These are phyloP conservation scores for Boechera retrofracta DNA, from an alignment of 345 rosid species.

Conservation along the genomic window DNA sequence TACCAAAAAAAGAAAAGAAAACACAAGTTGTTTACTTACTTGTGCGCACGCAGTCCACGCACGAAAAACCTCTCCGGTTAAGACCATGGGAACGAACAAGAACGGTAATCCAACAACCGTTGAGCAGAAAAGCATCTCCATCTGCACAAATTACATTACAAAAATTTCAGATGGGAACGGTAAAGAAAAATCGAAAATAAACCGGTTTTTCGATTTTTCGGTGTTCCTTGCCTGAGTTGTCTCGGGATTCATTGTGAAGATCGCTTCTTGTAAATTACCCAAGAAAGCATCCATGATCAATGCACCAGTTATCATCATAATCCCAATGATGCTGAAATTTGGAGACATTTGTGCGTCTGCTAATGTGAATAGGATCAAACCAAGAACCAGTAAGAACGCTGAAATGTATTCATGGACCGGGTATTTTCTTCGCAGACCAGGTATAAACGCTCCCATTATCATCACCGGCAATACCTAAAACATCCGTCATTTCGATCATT, in stretches of 20 bases:
- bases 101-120: constrained; percentile 92
- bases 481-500: constrained; percentile 10
- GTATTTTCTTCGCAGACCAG: constrained; percentile 88
- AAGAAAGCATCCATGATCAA: constrained; percentile 87
- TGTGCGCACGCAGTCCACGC: constrained; percentile 96
- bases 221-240: constrained; percentile 73
- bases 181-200: neutral
- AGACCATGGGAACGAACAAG: constrained; percentile 88
- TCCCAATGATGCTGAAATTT: constrained; percentile 81
- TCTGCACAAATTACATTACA: constrained; percentile 50
- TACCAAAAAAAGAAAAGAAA: neutral
- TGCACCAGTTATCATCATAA: constrained; percentile 89
- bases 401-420: constrained; percentile 82
- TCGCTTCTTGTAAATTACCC: constrained; percentile 94
- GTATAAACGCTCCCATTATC: constrained; percentile 97
- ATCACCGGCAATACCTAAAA: constrained; percentile 87
- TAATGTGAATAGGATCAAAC: constrained; percentile 87
- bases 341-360: constrained; percentile 97
- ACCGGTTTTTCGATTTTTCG: neutral
- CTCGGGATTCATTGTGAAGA: constrained; percentile 87
- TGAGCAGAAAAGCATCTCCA: constrained; percentile 96
- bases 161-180: neutral
- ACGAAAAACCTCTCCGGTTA: constrained; percentile 90
- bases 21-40: constrained; percentile 51
- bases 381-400: constrained; percentile 80